Percentiles rank a stretch among this genome's conserved stretches.
Evolutionary conservation across 2,329 filamentous ascomycete genomes (phyloP).

Genomic region (Aspergillus tanneri): DNA sequence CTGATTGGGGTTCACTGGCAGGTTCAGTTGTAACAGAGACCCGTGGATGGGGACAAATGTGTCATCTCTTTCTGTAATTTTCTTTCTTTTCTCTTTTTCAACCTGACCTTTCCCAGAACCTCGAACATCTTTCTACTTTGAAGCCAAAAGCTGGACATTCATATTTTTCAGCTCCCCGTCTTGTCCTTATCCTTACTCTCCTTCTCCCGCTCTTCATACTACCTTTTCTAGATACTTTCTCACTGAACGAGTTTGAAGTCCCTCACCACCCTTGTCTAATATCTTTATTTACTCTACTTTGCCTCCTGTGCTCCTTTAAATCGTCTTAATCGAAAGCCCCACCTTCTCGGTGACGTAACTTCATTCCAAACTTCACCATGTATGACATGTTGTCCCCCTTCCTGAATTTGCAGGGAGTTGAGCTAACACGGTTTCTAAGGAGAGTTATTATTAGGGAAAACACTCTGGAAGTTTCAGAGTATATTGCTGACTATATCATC

Average conservation of each 20-base stretch:
- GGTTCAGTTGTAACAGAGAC: conserved; percentile 25
- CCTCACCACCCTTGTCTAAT: neutral
- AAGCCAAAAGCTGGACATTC: too few species aligned
- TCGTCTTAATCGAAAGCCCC: neutral
- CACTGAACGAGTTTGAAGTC: neutral
- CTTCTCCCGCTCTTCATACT: neutral
- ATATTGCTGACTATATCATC: conserved; percentile 80
- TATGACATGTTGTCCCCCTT: conserved; percentile 14
- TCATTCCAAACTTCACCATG: conserved; percentile 21
- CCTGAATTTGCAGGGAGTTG: neutral
- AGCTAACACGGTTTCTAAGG: conserved; percentile 51
- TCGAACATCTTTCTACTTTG: too few species aligned
- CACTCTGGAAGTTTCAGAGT: conserved; percentile 65
- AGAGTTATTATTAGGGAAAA: conserved; percentile 80
- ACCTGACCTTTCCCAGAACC: too few species aligned
- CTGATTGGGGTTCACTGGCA: neutral
- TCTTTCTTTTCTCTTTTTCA: neutral
- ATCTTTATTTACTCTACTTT: neutral
- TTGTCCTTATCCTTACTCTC: too few species aligned
- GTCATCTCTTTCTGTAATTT: neutral
- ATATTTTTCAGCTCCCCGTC: too few species aligned
- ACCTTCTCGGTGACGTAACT: conserved; percentile 29
- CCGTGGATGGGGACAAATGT: conserved; percentile 19
- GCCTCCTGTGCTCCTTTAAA: neutral
- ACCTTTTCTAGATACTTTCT: neutral